Evolutionary conservation across 2,329 filamentous ascomycete species (phyloP), one percentile per base, ranked within the genome.

Genomic region (Lomentospora prolificans): DNA sequence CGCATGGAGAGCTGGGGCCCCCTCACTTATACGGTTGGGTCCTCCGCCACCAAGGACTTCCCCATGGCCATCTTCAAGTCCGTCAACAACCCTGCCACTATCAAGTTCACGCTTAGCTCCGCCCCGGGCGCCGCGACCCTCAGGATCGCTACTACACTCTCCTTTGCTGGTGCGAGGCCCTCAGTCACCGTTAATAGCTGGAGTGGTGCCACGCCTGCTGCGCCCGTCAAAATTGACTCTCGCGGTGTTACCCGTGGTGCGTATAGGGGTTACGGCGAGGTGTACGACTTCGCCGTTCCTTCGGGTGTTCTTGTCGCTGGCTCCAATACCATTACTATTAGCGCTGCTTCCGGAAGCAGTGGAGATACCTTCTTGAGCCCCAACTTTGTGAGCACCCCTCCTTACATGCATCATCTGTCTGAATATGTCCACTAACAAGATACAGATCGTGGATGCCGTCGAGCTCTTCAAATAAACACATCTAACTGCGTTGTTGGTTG

Each of bases 1-100:
- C 78, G 84, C 62, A 87, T 87, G 83, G 67, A 72, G 25, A 72
- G 70, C 56, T 87, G 84, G 84, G 75, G 72, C 0, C 75, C 81
- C 0, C 62, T 75, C 10, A 85, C 81, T 1, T 85, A 83, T 67
- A 84, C 79, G 2, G 77, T 84, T 9, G 82, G 81, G 41, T 75
- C 74, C 22, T 80, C 76, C 24, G 64, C 69, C 4, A 63, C 75
- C 1, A 68, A 69, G 3, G 73, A 76, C 57, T 84, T 86, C 63
- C 82, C 84, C 46, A 86, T 87, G 84, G 83, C 83, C 0, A 65
- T 85, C 25, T 84, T 84, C 69, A 81, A 84, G 65, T 66, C 65
- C 24, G 76, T 79, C 56, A 85, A 86, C 67, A 74, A 73, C 58
- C 78, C 79, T 0, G 70, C 80, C 12, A 85, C 78, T 1, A 84